Evolutionary conservation across 805 yeast species (phyloP).

Genomic region (Cephaloascus fragrans): DNA sequence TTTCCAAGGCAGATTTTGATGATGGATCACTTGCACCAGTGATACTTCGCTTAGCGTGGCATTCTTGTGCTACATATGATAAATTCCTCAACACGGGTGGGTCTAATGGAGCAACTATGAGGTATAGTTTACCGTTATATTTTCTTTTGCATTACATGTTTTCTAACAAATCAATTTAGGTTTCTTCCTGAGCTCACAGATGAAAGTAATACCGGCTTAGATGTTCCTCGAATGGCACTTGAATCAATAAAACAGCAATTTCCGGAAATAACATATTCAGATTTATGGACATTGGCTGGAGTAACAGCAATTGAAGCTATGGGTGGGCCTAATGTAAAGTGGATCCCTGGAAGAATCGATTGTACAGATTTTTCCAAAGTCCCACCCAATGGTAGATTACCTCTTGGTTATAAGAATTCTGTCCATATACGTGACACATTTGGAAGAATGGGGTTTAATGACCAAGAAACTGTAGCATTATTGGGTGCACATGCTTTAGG

Average conservation of each 20-base stretch:
- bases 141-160: neutral
- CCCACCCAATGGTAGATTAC: constrained; percentile 41
- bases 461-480: constrained; percentile 63
- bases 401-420: constrained; percentile 36
- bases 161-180: constrained; percentile 8
- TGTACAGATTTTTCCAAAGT: constrained; percentile 14
- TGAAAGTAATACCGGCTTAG: constrained; percentile 41
- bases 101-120: constrained; percentile 65
- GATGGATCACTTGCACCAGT: constrained; percentile 71
- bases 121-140: constrained; percentile 10
- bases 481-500: constrained; percentile 74
- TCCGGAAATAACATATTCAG: constrained; percentile 58
- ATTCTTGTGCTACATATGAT: constrained; percentile 76
- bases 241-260: constrained; percentile 43
- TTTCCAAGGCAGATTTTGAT: constrained; percentile 39
- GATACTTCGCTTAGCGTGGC: constrained; percentile 78
- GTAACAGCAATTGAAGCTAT: constrained; percentile 52
- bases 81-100: constrained; percentile 44
- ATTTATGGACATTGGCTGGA: constrained; percentile 67
- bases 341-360: constrained; percentile 45
- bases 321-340: constrained; percentile 53
- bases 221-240: constrained; percentile 44
- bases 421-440: constrained; percentile 36
- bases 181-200: constrained; percentile 44
- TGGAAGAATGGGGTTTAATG: constrained; percentile 47